These are phyloP conservation scores for Cercospora sojina DNA, from an alignment of 2,329 filamentous ascomycete genomes.

Conservation along the genomic window DNA sequence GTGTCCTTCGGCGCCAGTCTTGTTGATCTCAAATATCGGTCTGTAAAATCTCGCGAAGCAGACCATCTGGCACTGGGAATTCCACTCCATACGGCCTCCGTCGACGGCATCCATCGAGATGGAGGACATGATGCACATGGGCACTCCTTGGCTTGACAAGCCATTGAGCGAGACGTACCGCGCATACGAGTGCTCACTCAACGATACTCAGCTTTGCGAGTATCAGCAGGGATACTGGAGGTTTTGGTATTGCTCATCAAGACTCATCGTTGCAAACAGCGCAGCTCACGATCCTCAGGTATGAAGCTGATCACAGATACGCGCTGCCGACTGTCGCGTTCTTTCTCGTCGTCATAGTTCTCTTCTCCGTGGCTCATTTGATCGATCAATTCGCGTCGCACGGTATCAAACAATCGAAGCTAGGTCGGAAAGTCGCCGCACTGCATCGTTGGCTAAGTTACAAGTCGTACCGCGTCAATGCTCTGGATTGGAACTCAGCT, in stretches of 20 bases:
- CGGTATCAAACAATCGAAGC: slow-evolving; percentile 1
- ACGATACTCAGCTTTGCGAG: slow-evolving; percentile 47
- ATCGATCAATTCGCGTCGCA: slow-evolving; percentile 33
- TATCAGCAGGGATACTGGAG: slow-evolving; percentile 49
- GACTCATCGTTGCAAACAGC: background rate
- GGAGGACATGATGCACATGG: slow-evolving; percentile 21
- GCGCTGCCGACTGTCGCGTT: slow-evolving; percentile 55
- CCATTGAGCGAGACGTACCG: slow-evolving; percentile 44
- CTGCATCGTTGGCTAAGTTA: slow-evolving; percentile 45
- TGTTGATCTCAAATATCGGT: background rate
- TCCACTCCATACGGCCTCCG: background rate
- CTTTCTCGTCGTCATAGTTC: slow-evolving; percentile 48
- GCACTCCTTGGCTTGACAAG: slow-evolving; percentile 41
- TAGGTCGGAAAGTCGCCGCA: slow-evolving; percentile 36
- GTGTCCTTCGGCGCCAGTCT: background rate
- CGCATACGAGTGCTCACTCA: slow-evolving; percentile 28
- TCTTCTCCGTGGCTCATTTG: slow-evolving; percentile 48
- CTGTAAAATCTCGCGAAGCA: background rate
- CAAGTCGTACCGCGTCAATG: slow-evolving; percentile 39
- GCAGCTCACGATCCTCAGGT: slow-evolving; percentile 40
- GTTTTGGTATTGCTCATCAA: slow-evolving; percentile 43
- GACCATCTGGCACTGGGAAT: background rate
- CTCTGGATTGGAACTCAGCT: slow-evolving; percentile 45
- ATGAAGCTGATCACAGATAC: slow-evolving; percentile 55
- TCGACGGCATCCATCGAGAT: background rate